Base-by-base conservation (phyloP, 2,329 filamentous ascomycete species). In the Ceratocystis diversiconidia region DNA sequence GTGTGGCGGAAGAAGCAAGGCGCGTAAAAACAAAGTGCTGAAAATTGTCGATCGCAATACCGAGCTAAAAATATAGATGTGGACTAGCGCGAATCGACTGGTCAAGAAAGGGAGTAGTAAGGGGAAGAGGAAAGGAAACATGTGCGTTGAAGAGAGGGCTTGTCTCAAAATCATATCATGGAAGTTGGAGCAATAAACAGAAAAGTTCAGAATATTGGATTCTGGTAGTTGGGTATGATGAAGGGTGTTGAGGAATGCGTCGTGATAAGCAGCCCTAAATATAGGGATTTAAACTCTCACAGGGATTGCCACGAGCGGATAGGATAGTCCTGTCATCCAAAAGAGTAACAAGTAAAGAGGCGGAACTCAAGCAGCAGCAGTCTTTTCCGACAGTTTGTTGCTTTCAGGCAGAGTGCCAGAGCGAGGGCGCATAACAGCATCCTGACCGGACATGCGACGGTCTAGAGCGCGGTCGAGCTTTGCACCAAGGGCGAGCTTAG, bases 391-490 rank as follows among this genome's bases (percentile, higher is more conserved):
- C 41, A 64, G 72, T 48, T 70, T 67, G 52, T 71, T 70, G 71
- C 76, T 77, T 69, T 77, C 75, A 68, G 71, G 69, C 63, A 73
- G 32, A 62, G 72, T 76, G 71, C 76, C 73, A 63, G 73, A 72
- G 41, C 78, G 76, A 25, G 79, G 83, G 69, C 87, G 85, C 81
- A 94, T 92, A 75, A 89, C 86, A 70, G 92, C 92, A 72, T 96
- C 92, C 76, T 96, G 92, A 70, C 88, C 79, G 32, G 84, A 87
- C 91, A 96, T 94, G 72, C 92, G 84, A 70, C 91, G 82, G 70
- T 87, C 87, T 65, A 96, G 83, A 25, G 92, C 91, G 68, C 92
- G 85, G 74, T 96, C 91, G 50, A 96, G 83, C 78, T 96, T 96
- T 68, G 91, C 91, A 61, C 91, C 89, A 63, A 96, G 82, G 46